Base-by-base conservation (phyloP, 1,139 yeast genomes). In the Zygosaccharomyces sapae region DNA sequence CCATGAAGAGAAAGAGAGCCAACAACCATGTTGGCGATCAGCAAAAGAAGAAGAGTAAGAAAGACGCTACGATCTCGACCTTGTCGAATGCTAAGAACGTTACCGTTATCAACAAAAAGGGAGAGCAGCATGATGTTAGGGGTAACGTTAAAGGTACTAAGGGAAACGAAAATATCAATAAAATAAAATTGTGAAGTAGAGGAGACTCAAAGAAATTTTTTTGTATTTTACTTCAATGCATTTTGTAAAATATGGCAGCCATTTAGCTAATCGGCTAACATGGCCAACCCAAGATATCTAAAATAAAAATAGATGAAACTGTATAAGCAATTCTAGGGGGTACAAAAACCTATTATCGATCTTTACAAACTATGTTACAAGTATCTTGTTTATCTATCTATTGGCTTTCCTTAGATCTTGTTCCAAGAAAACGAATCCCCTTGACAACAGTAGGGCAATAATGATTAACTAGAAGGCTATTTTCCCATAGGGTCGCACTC, bases 401-500 rank as follows among this genome's bases (percentile, higher is more conserved):
- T 46, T 5, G 33, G 10, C 36, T 50, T 38, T 59, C 69, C 50
- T 63, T 68, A 1, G 72, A 63, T 48, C 67, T 68, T 25, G 69
- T 68, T 38, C 72, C 49, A 45, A 76, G 49, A 4, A 73, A 57
- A 49, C 65, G 69, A 1, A 81, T 77, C 13, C 81, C 81, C 57
- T 74, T 72, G 5, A 80, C 74, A n/a, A 89, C 87, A 58, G 77
- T 70, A 2, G 95, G 94, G 54, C 88, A 79, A 63, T 86, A 92
- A 66, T 92, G 97, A 52, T 81, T 79, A 51, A 83, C 84, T 50
- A 92, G 70, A 44, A 90, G 67, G 2, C 83, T 82, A 46, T 81
- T 80, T 62, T 92, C 97, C 95, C 96, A 92, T 42, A 90, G 70
- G 0, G 89, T 84, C 1, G 97, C 95, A 9, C 94, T 94, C 43